Base-by-base conservation (phyloP, 2,329 filamentous ascomycete genomes). In the Pseudocercospora fuligena region DNA sequence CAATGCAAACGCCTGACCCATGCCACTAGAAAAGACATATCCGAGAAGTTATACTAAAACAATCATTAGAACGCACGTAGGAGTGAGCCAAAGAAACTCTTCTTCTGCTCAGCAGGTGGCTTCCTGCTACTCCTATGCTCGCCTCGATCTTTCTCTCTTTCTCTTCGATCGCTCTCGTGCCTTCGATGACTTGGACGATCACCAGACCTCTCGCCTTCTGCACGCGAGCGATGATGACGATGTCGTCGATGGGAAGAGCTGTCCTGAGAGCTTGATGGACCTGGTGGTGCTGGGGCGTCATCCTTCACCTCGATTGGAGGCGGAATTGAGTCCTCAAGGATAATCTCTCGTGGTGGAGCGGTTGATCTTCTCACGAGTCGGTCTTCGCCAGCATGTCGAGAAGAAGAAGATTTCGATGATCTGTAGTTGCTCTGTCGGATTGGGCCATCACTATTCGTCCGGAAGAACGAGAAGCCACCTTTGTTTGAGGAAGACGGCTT, bases 11-110 rank as follows among this genome's bases (percentile, higher is more conserved):
- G 14, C 36, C 36, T 40, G 2, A 40, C 14, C 31, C 31, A 33
- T 33, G 31, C 11, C 11, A 12, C 31, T 31, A 51, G 16, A 51
- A 21, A 51, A 25, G 47, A 51, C 47, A 27, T 53, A 27, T 53
- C 25, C 49, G 19, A 23, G 14, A 53, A 12, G 14, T 27, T 2
- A 14, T 29, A n/a, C 3, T 53, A 6, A 27, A 23, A 53, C 21
- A 27, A n/a, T 54, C n/a, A 46, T 61, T n/a, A 65, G 33, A 65
- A 61, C 8, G 40, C 58, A 27, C 59, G 40, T 16, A 69, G 61
- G 49, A 69, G 33, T 12, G 65, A 67, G 2, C 61, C 60, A 27
- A 69, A 69, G 56, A 69, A 69, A 0, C 59, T 49, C 49, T 63
- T 65, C 40, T 64, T 64, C 65, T 53, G 49, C 67, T 67, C 31